Base-by-base conservation (phyloP, 208 protist species). In the Blastocrithidia nonstop region DNA sequence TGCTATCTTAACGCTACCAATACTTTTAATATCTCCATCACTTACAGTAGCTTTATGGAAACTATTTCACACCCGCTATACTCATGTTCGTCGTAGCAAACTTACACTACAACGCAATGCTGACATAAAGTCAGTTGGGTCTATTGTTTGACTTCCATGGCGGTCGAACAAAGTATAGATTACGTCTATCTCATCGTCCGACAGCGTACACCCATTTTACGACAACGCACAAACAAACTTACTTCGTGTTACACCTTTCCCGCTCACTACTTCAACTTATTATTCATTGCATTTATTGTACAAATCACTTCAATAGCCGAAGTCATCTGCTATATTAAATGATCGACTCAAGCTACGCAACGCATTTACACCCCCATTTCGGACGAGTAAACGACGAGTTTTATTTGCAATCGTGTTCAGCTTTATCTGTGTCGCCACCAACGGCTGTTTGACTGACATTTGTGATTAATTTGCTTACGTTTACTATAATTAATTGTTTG, bases 301-400 rank as follows among this genome's bases (percentile, higher is more conserved):
- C n/a, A n/a, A n/a, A n/a, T n/a, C n/a, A n/a, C n/a, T n/a, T n/a
- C n/a, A n/a, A n/a, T n/a, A n/a, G n/a, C n/a, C n/a, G n/a, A n/a
- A n/a, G n/a, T n/a, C n/a, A 24, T 80, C 66, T 1, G 65, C 50
- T 46, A 89, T 71, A 26, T 67, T 59, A 19, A 88, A 53, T 6
- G 70, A 58, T 15, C 84, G 70, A 39, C 76, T 88, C 19, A 93
- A 57, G 25, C 51, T 66, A 8, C 84, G 74, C 26, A 93, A 77
- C 28, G 73, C 80, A 45, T 82, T 88, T 16, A 71, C 51, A n/a
- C 57, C 44, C 3, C 41, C 21, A 3, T 69, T 55, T 5, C 51
- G 61, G 16, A 75, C 24, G 9, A 89, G 56, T 31, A 82, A 66
- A 0, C 84, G 63, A 45, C n/a, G n/a, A n/a, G n/a, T n/a, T n/a